Evolutionary conservation across 768 basidiomycete genomes (phyloP).

Genomic region (Stropharia rugosoannulata): DNA sequence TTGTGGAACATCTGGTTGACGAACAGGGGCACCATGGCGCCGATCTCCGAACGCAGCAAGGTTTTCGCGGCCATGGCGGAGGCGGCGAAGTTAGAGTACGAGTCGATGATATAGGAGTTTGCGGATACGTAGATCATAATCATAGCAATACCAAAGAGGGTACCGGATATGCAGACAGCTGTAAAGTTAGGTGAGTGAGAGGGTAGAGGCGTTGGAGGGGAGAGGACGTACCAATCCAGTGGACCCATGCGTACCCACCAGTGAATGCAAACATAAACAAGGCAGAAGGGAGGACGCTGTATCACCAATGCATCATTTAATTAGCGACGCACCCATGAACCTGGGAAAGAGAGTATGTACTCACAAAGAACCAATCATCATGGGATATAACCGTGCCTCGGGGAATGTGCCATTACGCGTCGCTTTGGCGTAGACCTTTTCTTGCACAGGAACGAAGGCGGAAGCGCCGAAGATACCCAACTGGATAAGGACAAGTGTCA

Average conservation of each 20-base stretch:
- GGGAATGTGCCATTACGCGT: constrained; percentile 38
- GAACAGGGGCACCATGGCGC: constrained; percentile 38
- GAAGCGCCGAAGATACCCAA: constrained; percentile 34
- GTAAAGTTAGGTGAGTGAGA: background rate
- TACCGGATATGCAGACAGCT: constrained; percentile 35
- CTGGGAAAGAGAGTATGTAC: background rate
- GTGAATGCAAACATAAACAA: constrained; percentile 47
- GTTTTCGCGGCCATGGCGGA: constrained; percentile 47
- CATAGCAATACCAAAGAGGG: constrained; percentile 40
- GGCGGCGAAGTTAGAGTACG: constrained; percentile 39
- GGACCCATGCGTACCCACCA: constrained; percentile 36
- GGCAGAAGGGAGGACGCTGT: constrained; percentile 35
- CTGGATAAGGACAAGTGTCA: constrained; percentile 12
- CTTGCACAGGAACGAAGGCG: constrained; percentile 29
- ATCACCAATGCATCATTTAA: no score
- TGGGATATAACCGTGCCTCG: constrained; percentile 41
- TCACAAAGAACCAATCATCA: constrained; percentile 40
- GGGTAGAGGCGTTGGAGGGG: background rate
- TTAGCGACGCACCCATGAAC: no score
- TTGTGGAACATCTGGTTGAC: constrained; percentile 40
- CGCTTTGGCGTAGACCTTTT: constrained; percentile 28
- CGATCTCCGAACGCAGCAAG: constrained; percentile 34
- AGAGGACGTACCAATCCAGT: constrained; percentile 33
- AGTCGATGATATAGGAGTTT: constrained; percentile 46
- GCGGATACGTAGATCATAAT: constrained; percentile 42